A percentile compares a stretch with the other conserved stretches of the same genome.
Evolutionary conservation across 179 eudicot species (phyloP).

Genomic region (Heliamphora pulchella): DNA sequence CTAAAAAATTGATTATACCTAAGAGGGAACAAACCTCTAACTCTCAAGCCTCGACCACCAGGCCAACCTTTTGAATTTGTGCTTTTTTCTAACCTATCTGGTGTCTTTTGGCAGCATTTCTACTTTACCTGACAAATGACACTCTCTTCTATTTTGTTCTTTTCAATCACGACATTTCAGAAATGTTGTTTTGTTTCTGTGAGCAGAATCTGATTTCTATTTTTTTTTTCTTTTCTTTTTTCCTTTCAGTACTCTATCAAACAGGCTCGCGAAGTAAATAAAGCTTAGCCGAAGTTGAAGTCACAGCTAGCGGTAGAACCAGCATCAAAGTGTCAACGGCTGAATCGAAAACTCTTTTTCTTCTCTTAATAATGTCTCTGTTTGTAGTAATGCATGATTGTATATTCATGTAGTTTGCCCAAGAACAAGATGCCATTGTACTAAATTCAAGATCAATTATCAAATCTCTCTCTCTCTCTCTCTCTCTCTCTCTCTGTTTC

Average conservation of each 20-base stretch:
- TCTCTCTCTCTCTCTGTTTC: neutral
- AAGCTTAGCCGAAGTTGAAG: constrained; percentile 2
- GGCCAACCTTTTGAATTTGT: no score
- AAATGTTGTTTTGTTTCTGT: neutral
- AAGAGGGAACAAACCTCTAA: no score
- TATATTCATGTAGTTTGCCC: neutral
- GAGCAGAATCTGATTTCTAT: neutral
- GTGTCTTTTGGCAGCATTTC: neutral
- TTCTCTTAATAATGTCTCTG: neutral
- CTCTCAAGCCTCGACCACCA: no score
- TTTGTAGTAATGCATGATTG: neutral
- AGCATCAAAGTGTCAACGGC: neutral
- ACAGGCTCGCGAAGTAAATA: neutral
- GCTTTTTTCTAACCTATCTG: neutral
- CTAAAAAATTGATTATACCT: no score
- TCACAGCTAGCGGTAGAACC: neutral
- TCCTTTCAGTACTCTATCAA: neutral
- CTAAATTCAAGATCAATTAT: neutral
- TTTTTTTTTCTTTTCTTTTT: neutral
- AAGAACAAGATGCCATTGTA: neutral
- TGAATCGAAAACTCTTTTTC: neutral
- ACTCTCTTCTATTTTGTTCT: neutral
- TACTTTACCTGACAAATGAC: neutral
- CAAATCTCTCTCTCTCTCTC: neutral
- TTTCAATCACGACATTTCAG: neutral